phyloP scores from a whole-genome alignment of 129 eudicot species.

The Centella asiatica region DNA sequence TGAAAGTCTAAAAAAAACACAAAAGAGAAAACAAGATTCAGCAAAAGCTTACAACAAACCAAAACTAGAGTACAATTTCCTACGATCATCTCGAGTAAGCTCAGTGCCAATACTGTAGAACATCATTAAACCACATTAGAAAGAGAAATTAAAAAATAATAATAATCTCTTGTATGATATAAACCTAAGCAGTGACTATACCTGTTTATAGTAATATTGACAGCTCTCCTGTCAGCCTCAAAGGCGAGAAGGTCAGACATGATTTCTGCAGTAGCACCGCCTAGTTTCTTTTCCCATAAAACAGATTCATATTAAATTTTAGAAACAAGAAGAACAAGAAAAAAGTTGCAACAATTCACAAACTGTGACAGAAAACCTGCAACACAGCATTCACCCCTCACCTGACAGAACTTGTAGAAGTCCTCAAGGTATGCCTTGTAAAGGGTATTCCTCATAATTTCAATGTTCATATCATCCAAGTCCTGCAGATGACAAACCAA shows the following conservation, averaged over 20 bases:
- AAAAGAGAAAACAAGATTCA: not conserved
- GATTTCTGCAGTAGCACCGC: constrained; percentile 97
- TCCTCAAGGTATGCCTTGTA: constrained; percentile 99
- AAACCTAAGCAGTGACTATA: constrained; percentile 4
- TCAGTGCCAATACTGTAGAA: constrained; percentile 89
- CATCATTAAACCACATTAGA: constrained; percentile 4
- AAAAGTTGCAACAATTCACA: not conserved
- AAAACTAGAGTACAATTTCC: constrained; percentile 84
- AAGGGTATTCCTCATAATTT: constrained; percentile 94
- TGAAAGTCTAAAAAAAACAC: too few species aligned
- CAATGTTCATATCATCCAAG: constrained; percentile 99
- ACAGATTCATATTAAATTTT: too few species aligned
- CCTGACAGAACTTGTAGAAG: constrained; percentile 91
- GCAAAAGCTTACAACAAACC: constrained; percentile 73
- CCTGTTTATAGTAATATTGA: constrained; percentile 96
- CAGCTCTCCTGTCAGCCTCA: constrained; percentile 98
- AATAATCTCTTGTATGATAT: not conserved
- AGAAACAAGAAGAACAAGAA: too few species aligned
- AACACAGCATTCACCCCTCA: constrained; percentile 1
- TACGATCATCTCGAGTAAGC: constrained; percentile 92
- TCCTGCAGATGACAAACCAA: constrained; percentile 36
- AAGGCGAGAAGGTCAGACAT: constrained; percentile 97
- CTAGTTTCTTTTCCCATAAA: constrained; percentile 71
- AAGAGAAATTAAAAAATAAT: not conserved
- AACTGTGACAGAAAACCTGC: not conserved